Evolutionary conservation across 2,329 filamentous ascomycete genomes (phyloP).

Genomic region (Pseudogymnoascus sp.): DNA sequence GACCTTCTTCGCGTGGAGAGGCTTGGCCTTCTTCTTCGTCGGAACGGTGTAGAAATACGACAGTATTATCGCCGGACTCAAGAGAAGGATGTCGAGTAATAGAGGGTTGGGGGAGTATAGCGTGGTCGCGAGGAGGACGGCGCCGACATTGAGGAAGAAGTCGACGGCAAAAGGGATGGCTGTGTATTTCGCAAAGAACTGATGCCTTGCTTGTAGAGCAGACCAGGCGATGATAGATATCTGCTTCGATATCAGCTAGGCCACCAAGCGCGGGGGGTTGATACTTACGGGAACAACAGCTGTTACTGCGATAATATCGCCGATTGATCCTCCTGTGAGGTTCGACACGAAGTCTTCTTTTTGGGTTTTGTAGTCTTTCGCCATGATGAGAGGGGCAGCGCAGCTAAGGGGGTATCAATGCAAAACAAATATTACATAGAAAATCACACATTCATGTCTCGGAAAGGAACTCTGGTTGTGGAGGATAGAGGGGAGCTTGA

Average conservation of each 20-base stretch:
- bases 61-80: constrained; percentile 54
- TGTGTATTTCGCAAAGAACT: constrained; percentile 74
- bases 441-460: not conserved
- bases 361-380: constrained; percentile 70
- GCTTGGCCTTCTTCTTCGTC: constrained; percentile 42
- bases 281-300: constrained; percentile 72
- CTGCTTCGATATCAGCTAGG: constrained; percentile 41
- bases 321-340: constrained; percentile 72
- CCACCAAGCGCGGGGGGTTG: constrained; percentile 6
- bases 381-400: constrained; percentile 19
- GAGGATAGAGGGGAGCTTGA: not conserved
- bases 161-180: constrained; percentile 64
- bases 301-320: constrained; percentile 82
- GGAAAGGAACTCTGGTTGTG: not conserved
- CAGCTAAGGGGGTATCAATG: not conserved
- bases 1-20: constrained; percentile 38
- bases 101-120: constrained; percentile 71
- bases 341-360: constrained; percentile 97
- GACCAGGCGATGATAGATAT: constrained; percentile 82
- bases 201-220: constrained; percentile 72
- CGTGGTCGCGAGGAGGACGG: constrained; percentile 77
- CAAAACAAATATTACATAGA: constrained; percentile 2
- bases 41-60: constrained; percentile 49
- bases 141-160: constrained; percentile 78
- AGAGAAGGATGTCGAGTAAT: constrained; percentile 66